phyloP scores from a whole-genome alignment of 345 rosid species.

The Citropsis articulata region DNA sequence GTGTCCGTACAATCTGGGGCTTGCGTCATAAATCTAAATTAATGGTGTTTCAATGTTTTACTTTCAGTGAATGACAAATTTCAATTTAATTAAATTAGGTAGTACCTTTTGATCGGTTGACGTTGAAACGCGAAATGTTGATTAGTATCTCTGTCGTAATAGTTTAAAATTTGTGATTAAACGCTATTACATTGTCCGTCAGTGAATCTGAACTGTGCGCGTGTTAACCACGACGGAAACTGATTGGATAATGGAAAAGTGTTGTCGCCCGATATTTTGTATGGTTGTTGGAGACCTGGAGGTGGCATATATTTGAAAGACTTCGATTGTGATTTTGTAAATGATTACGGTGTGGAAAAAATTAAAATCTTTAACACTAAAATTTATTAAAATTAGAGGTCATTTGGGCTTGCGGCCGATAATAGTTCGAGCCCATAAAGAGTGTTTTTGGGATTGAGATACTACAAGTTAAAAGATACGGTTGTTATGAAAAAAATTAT shows the following conservation, averaged over 20 bases:
- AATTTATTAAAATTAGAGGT: too few species aligned
- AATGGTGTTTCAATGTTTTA: background rate
- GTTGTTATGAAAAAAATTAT: too few species aligned
- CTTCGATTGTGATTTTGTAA: background rate
- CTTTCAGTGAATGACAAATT: background rate
- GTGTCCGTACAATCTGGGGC: constrained; percentile 8
- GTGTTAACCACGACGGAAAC: background rate
- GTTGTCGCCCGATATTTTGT: background rate
- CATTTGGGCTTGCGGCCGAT: too few species aligned
- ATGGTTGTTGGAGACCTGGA: background rate
- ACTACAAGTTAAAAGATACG: too few species aligned
- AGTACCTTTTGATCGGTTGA: background rate
- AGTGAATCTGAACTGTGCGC: background rate
- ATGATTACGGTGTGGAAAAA: too few species aligned
- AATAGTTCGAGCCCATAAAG: too few species aligned
- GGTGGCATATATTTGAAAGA: background rate
- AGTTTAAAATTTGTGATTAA: background rate
- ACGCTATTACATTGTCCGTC: background rate
- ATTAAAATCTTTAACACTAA: too few species aligned
- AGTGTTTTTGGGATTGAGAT: too few species aligned
- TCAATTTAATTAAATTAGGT: background rate
- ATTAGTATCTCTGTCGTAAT: background rate
- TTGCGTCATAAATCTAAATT: background rate
- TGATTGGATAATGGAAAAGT: background rate
- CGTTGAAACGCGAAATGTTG: background rate